A percentile compares a stretch with the other conserved stretches of the same genome.
These are phyloP conservation scores for Tetragonia tetragonoides DNA, from an alignment of 148 eudicot species.

Conservation along the genomic window DNA sequence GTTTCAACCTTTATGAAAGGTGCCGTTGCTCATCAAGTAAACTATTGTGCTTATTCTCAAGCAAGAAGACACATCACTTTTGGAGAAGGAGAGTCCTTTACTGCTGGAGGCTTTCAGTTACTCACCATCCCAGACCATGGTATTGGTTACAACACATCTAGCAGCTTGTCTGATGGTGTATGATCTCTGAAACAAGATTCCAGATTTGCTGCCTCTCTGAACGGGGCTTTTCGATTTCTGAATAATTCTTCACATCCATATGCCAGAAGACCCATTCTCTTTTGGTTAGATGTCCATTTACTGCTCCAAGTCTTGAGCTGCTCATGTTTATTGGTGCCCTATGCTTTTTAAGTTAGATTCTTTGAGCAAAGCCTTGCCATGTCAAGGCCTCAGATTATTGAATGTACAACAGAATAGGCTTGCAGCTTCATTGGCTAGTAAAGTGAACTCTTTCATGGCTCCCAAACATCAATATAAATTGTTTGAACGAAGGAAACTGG, in stretches of 20 bases:
- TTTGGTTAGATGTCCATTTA: constrained; percentile 6
- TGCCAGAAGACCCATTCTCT: constrained; percentile 13
- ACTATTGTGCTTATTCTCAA: constrained; percentile 56
- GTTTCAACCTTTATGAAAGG: constrained; percentile 38
- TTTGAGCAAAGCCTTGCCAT: not conserved
- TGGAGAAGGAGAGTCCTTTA: constrained; percentile 29
- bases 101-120: constrained; percentile 46
- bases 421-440: constrained; percentile 9
- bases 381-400: not conserved
- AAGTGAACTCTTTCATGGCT: not conserved
- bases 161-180: constrained; percentile 28
- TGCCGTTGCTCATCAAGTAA: constrained; percentile 43
- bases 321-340: not conserved
- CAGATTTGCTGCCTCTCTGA: not conserved
- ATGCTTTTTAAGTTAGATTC: constrained; percentile 1
- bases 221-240: not conserved
- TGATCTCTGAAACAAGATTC: constrained; percentile 1
- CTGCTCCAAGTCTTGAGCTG: constrained; percentile 5
- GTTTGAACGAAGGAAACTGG: not conserved
- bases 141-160: constrained; percentile 24
- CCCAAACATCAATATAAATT: not conserved
- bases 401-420: constrained; percentile 10
- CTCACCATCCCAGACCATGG: constrained; percentile 34
- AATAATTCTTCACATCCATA: constrained; percentile 23
- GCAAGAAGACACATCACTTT: constrained; percentile 34